A percentile compares a stretch with the other conserved stretches of the same genome.
phyloP scores from a whole-genome alignment of 352 stramenopile species.

The Pythium periplocum region DNA sequence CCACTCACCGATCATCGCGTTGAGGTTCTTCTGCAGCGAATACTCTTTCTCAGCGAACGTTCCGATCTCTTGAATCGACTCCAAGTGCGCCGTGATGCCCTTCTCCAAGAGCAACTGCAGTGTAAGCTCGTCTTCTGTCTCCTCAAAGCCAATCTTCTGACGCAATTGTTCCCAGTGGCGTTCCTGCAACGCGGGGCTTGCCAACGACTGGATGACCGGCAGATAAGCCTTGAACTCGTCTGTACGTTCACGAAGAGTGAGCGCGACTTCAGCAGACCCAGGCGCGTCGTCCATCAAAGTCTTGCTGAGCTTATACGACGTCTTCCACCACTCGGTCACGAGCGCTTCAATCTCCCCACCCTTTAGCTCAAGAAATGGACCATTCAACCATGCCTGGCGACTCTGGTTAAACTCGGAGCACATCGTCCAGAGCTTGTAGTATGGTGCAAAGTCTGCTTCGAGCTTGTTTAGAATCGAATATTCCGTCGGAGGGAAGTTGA shows the following conservation, averaged over 20 bases:
- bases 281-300: constrained; percentile 85
- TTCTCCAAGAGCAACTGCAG: constrained; percentile 77
- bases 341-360: constrained; percentile 83
- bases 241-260: constrained; percentile 86
- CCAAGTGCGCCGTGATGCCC: constrained; percentile 83
- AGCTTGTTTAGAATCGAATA: constrained; percentile 85
- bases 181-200: constrained; percentile 88
- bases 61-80: constrained; percentile 86
- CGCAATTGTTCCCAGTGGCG: constrained; percentile 90
- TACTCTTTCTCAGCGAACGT: constrained; percentile 95
- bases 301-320: constrained; percentile 89
- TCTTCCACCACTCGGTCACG: constrained; percentile 93
- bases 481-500: constrained; percentile 91
- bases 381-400: constrained; percentile 90
- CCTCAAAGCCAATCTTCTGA: constrained; percentile 87
- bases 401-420: constrained; percentile 91
- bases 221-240: constrained; percentile 91
- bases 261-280: constrained; percentile 82
- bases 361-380: constrained; percentile 88
- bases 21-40: constrained; percentile 89
- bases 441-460: constrained; percentile 84
- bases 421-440: constrained; percentile 95
- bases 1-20: constrained; percentile 94
- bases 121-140: constrained; percentile 82
- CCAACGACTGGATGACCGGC: constrained; percentile 90